Evolutionary conservation across 2,329 filamentous ascomycete species (phyloP), one percentile per base, ranked within the genome.

Genomic region (Parascedosporium putredinis): DNA sequence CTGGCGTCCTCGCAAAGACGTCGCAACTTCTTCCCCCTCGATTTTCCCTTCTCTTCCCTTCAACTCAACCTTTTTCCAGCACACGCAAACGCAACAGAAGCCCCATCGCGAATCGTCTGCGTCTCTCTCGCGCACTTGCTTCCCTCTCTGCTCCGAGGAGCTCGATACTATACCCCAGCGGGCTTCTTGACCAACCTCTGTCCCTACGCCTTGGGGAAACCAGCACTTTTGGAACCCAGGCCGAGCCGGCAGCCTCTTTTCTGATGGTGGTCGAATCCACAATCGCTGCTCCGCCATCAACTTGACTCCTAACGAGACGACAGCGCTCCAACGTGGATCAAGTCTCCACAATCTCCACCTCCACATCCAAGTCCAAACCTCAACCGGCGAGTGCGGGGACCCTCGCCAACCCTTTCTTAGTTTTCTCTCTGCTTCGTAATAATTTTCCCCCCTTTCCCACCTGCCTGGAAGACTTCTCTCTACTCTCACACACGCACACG

Each of bases 221-320:
- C 20, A 8, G 10, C 38, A 42, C 38, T 20, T 42, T 10, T 20
- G 27, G 20, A 22, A 23, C 20, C 5, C 46, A 16, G 36, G 43
- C 24, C 51, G 51, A 51, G 38, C 45, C 48, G 33, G 40, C 6
- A 42, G 20, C 36, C 47, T 51, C 47, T 51, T 29, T 36, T 54
- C 45, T 40, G 10, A 20, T 20, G 38, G 18, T 42, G 16, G 38
- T 24, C 10, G 38, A 42, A 20, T 18, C 38, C 38, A 20, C 20
- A 12, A 42, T 42, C 38, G 38, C 38, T 42, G 38, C 38, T 42
- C 38, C 20, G 38, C 18, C 38, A 20, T 20, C 38, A 42, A 20
- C 38, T 42, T 22, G 5, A 20, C 18, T 42, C 16, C 16, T 16
- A 16, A n/a, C 10, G 20, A 10, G 38, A 42, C 38, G 33, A 18